Evolutionary conservation across 108 stramenopile genomes (phyloP), one percentile per base, ranked within the genome.

Genomic region (Skeletonema marinoi): DNA sequence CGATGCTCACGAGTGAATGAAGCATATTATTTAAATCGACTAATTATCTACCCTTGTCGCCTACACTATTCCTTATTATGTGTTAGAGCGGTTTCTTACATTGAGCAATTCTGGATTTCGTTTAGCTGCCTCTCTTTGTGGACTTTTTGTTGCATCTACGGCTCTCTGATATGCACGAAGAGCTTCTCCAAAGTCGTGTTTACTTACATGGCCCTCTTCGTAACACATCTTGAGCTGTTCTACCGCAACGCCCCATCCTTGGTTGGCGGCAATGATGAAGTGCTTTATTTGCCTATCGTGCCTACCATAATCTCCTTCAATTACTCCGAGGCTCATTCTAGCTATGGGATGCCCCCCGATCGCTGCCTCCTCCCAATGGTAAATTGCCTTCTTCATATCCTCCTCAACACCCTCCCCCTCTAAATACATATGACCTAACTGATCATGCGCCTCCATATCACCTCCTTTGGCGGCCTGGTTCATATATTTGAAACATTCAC

Each of bases 121-220:
- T 44, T 16, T 8, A 13, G 60, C 60, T 60, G 12, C 32, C 60
- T 60, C 60, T 19, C 60, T 60, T 35, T n/a, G 12, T 12, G 60
- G 30, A 19, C 60, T 60, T 25, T 60, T 60, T 60, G 60, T 60
- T 35, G 60, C 60, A 60, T 60, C 60, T 3, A 60, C 60, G 2
- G 60, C 60, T 3, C 6, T 35, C 60, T 35, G 31, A 25, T 60
- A 35, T 3, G 60, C 60, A 21, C 60, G 60, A 60, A 60, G 30
- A 35, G 60, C 60, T 9, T 13, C 60, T 3, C 13, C 60, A 19
- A 60, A 35, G 0, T 60, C 60, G 11, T 60, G 19, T 60, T 60
- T 60, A 14, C 60, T 30, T 30, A 60, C 19, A 4, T 32, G 12
- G 2, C 60, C 60, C 3, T 35, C 32, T 14, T 3, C 4, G 13